A percentile compares a stretch with the other conserved stretches of the same genome.
phyloP scores from a whole-genome alignment of 1,284 basidiomycete genomes.

The Trichosporon coremiiforme region DNA sequence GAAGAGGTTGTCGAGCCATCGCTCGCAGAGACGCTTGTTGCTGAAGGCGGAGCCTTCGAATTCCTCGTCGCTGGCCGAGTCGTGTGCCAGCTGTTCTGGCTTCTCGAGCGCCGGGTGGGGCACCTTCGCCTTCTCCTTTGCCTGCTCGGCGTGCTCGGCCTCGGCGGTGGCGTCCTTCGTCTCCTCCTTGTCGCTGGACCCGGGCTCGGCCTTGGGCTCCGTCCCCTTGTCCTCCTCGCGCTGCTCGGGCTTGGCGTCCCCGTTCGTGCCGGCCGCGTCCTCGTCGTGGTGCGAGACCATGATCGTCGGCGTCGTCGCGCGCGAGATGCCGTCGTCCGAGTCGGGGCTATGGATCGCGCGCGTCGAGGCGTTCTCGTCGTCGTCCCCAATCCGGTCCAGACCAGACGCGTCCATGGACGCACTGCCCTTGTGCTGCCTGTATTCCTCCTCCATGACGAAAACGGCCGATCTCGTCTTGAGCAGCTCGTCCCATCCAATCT shows the following conservation, averaged over 20 bases:
- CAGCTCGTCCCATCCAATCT: conserved; percentile 98
- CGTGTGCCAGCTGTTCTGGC: conserved; percentile 51
- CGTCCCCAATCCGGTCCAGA: conserved; percentile 31
- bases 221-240: conserved; percentile 49
- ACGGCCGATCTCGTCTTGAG: conserved; percentile 89
- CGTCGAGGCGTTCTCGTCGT: conserved; percentile 75
- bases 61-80: conserved; percentile 55
- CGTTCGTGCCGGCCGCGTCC: conserved; percentile 34
- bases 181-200: background rate
- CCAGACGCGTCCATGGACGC: conserved; percentile 55
- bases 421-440: conserved; percentile 67
- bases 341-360: conserved; percentile 32
- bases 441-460: conserved; percentile 99
- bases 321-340: conserved; percentile 26
- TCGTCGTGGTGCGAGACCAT: conserved; percentile 78
- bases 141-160: conserved; percentile 1
- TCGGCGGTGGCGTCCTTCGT: conserved; percentile 26
- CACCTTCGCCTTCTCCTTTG: conserved; percentile 22
- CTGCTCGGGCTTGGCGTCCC: conserved; percentile 35
- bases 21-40: conserved; percentile 94
- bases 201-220: conserved; percentile 22
- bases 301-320: conserved; percentile 73
- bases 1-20: conserved; percentile 96
- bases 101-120: conserved; percentile 52
- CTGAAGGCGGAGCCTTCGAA: conserved; percentile 79